Evolutionary conservation across 1,284 basidiomycete genomes (phyloP).

Genomic region (Irpex rosettiformis): DNA sequence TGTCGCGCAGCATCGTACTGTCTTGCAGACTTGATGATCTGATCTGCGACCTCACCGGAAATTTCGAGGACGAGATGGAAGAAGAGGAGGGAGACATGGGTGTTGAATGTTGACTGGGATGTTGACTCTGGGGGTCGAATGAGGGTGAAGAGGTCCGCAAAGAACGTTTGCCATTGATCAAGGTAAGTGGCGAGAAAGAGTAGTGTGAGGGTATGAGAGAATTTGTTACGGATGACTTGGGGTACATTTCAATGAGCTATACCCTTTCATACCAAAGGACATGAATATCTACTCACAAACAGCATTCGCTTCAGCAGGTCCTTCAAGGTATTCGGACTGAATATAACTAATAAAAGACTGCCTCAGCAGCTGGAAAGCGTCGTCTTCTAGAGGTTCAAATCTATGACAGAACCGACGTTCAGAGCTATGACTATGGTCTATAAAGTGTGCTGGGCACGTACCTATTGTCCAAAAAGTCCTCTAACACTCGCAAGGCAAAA

Average conservation of each 20-base stretch:
- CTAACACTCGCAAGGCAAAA: slow-evolving; percentile 82
- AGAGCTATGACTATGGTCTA: background rate
- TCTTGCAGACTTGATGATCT: slow-evolving; percentile 83
- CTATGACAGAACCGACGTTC: slow-evolving; percentile 33
- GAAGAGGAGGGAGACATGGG: slow-evolving; percentile 80
- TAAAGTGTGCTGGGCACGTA: slow-evolving; percentile 36
- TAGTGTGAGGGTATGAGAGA: slow-evolving; percentile 94
- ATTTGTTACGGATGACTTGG: slow-evolving; percentile 91
- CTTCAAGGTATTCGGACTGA: slow-evolving; percentile 75
- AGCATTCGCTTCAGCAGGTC: slow-evolving; percentile 70
- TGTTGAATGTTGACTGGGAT: slow-evolving; percentile 62
- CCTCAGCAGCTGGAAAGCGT: slow-evolving; percentile 66
- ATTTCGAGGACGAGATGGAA: slow-evolving; percentile 89
- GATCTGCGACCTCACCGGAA: slow-evolving; percentile 89
- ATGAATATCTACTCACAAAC: slow-evolving; percentile 59
- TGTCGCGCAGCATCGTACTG: slow-evolving; percentile 68
- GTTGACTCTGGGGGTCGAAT: slow-evolving; percentile 59
- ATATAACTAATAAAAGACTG: slow-evolving; percentile 73
- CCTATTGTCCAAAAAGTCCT: slow-evolving; percentile 85
- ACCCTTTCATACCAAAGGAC: background rate
- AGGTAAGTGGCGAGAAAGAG: slow-evolving; percentile 92
- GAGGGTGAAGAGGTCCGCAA: slow-evolving; percentile 74
- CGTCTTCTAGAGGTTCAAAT: slow-evolving; percentile 66
- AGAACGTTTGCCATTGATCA: slow-evolving; percentile 80
- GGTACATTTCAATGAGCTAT: background rate